Percentiles rank a stretch among this genome's conserved stretches.
phyloP scores from a whole-genome alignment of 805 yeast genomes.

The Saccharomycopsis sp. region DNA sequence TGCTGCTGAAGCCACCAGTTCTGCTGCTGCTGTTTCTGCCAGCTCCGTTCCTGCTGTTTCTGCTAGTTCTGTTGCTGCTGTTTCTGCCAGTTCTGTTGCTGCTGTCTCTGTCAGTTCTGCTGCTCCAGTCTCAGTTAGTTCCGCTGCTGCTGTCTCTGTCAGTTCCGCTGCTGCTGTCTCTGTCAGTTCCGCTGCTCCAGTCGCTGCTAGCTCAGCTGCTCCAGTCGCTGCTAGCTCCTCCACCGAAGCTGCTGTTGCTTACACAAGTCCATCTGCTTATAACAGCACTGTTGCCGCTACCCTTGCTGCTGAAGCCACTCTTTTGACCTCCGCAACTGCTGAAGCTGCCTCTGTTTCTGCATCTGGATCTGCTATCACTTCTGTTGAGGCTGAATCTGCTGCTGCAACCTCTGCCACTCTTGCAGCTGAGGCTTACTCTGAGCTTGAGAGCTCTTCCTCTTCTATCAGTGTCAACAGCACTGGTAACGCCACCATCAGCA shows the following conservation, averaged over 20 bases:
- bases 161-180: not conserved
- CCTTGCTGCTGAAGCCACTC: not conserved
- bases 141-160: not conserved
- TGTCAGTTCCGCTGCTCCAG: not conserved
- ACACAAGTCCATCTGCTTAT: not conserved
- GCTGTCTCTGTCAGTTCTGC: too few species aligned
- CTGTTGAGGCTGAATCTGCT: not conserved
- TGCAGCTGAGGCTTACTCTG: constrained; percentile 1
- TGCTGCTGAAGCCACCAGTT: not conserved
- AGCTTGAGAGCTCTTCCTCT: not conserved
- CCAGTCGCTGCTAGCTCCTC: not conserved
- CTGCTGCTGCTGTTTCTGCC: not conserved
- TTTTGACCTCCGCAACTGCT: not conserved
- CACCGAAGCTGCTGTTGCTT: not conserved
- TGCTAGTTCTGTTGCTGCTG: constrained; percentile 1
- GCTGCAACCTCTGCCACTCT: not conserved
- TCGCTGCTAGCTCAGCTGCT: not conserved
- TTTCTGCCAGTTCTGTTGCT: constrained; percentile 1
- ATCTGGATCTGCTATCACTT: not conserved
- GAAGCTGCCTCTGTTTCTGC: not conserved
- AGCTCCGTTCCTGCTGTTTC: not conserved
- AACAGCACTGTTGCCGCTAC: not conserved
- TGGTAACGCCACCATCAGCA: not conserved
- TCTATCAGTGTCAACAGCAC: not conserved
- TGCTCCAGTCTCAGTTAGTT: too few species aligned